These are phyloP conservation scores for Cornus suecica DNA, from an alignment of 148 eudicot species.

Conservation along the genomic window DNA sequence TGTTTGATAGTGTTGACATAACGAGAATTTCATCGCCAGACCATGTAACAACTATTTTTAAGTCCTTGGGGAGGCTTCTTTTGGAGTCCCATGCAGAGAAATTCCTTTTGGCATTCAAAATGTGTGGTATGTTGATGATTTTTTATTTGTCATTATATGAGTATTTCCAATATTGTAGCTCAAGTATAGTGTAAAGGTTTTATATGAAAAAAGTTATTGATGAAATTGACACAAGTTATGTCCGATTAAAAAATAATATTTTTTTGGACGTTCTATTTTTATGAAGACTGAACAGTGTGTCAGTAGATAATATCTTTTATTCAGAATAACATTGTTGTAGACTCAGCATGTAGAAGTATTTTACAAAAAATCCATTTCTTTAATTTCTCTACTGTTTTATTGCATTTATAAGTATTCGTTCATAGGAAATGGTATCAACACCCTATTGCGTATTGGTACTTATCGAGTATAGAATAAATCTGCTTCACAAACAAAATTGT, in stretches of 20 bases:
- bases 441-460: too few relatives aligned
- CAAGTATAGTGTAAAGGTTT: background rate
- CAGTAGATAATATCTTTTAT: too few relatives aligned
- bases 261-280: background rate
- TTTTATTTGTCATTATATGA: constrained; percentile 1
- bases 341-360: background rate
- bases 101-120: constrained; percentile 51
- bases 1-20: constrained; percentile 63
- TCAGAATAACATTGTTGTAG: background rate
- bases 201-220: background rate
- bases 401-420: too few relatives aligned
- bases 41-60: constrained; percentile 44
- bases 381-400: too few relatives aligned
- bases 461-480: too few relatives aligned
- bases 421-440: too few relatives aligned
- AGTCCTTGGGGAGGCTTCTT: constrained; percentile 64
- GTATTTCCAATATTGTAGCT: background rate
- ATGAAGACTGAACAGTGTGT: too few relatives aligned
- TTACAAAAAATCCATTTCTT: too few relatives aligned
- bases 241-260: too few relatives aligned
- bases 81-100: constrained; percentile 54
- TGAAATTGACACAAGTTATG: background rate
- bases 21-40: constrained; percentile 50
- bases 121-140: constrained; percentile 41
- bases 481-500: too few relatives aligned